Evolutionary conservation across 2,329 filamentous ascomycete genomes (phyloP).

Genomic region (Dendrostoma leiphaemia): DNA sequence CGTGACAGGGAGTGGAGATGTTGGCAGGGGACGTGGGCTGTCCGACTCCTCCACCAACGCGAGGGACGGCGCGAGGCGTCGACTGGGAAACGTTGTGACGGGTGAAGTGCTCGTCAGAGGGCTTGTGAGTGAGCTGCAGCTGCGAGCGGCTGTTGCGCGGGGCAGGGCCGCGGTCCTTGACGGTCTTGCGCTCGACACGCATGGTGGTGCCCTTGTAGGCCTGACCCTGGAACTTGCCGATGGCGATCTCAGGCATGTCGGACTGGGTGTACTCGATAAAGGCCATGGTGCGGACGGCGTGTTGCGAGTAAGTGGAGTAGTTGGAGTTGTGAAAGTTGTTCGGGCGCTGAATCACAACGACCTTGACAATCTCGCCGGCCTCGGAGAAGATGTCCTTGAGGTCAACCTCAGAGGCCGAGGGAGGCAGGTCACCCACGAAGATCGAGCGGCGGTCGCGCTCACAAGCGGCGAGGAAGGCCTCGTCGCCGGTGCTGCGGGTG

Average conservation of each 20-base stretch:
- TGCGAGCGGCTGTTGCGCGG: constrained; percentile 9
- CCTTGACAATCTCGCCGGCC: constrained; percentile 27
- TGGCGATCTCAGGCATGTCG: constrained; percentile 20
- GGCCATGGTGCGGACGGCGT: constrained; percentile 26
- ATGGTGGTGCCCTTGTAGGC: constrained; percentile 10
- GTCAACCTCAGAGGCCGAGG: constrained; percentile 22
- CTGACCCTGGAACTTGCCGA: constrained; percentile 10
- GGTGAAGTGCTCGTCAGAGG: neutral
- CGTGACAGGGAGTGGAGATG: constrained; percentile 6
- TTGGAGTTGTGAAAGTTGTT: constrained; percentile 22
- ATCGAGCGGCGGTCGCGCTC: constrained; percentile 34
- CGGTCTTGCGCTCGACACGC: constrained; percentile 18
- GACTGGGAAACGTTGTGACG: neutral
- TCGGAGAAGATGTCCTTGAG: constrained; percentile 24
- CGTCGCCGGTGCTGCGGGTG: constrained; percentile 25
- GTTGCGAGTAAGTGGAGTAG: constrained; percentile 10
- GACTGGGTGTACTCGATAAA: constrained; percentile 26
- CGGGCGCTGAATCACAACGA: constrained; percentile 28
- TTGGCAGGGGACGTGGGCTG: neutral
- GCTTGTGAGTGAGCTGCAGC: neutral
- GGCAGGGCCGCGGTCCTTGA: constrained; percentile 14
- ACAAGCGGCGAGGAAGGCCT: constrained; percentile 29
- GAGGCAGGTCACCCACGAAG: constrained; percentile 31
- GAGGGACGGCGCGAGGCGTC: neutral
- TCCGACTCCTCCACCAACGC: too few species aligned